phyloP scores from a whole-genome alignment of 2,329 filamentous ascomycete genomes.

The Diaporthe destruens region DNA sequence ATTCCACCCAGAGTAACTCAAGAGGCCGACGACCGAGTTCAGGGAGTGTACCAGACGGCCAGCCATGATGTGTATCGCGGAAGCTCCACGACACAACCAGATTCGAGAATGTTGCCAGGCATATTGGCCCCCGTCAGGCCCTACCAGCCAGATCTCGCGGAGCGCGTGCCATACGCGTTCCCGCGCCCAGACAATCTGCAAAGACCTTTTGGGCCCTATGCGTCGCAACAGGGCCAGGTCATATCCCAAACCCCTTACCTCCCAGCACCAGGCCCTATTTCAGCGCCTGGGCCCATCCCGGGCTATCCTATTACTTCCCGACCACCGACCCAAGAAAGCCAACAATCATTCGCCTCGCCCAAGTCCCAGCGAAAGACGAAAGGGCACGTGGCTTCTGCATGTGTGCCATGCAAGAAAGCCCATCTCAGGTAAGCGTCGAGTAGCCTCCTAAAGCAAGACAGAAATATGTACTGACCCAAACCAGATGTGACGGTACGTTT shows the following conservation, averaged over 20 bases:
- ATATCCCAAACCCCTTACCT: slow-evolving; percentile 50
- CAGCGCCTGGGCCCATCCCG: slow-evolving; percentile 53
- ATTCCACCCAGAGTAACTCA: slow-evolving; percentile 69
- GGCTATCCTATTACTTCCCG: slow-evolving; percentile 51
- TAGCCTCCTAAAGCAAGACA: slow-evolving; percentile 32
- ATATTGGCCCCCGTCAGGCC: slow-evolving; percentile 52
- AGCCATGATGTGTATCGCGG: slow-evolving; percentile 66
- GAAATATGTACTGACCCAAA: slow-evolving; percentile 49
- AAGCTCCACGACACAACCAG: slow-evolving; percentile 52
- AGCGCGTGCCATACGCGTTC: slow-evolving; percentile 57
- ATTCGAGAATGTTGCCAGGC: slow-evolving; percentile 50
- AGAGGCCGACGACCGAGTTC: slow-evolving; percentile 68
- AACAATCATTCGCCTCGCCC: slow-evolving; percentile 63
- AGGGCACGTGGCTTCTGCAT: slow-evolving; percentile 86
- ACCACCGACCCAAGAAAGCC: slow-evolving; percentile 57
- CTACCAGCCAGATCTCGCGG: slow-evolving; percentile 54
- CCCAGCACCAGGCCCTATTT: slow-evolving; percentile 43
- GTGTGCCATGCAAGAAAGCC: slow-evolving; percentile 86
- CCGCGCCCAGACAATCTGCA: slow-evolving; percentile 55
- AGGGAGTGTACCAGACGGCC: slow-evolving; percentile 59
- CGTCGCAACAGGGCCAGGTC: slow-evolving; percentile 50
- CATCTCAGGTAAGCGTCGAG: slow-evolving; percentile 73
- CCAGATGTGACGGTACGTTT: slow-evolving; percentile 74
- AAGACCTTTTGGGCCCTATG: slow-evolving; percentile 51
- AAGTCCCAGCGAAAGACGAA: slow-evolving; percentile 78